These are phyloP conservation scores for Monosporascus sp. DNA, from an alignment of 2,329 filamentous ascomycete genomes.

Conservation along the genomic window DNA sequence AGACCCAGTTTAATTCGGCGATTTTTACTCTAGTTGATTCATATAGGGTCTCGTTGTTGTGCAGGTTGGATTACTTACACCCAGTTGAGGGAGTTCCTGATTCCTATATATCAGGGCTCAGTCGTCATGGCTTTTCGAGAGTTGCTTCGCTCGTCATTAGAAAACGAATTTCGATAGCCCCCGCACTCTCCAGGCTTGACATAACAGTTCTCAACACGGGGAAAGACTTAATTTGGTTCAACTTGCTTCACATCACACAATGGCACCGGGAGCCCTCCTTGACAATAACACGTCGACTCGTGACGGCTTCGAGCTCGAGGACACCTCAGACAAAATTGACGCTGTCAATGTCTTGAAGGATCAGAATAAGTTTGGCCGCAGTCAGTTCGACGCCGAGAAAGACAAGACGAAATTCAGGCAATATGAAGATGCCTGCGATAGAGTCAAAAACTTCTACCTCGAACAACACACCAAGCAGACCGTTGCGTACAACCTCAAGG, in stretches of 20 bases:
- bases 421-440: constrained; percentile 76
- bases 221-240: not conserved
- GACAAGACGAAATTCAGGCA: constrained; percentile 78
- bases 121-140: too few relatives aligned
- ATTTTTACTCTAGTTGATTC: not conserved
- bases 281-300: constrained; percentile 22
- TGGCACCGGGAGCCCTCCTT: constrained; percentile 27
- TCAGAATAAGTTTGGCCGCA: constrained; percentile 34
- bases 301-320: constrained; percentile 35
- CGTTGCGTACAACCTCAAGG: constrained; percentile 77
- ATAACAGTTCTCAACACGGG: not conserved
- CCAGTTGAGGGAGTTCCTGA: not conserved
- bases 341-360: constrained; percentile 49
- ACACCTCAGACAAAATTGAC: constrained; percentile 43
- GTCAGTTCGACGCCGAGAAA: constrained; percentile 69
- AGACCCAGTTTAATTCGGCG: constrained; percentile 1
- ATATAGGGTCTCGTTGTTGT: not conserved
- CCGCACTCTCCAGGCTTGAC: not conserved
- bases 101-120: not conserved
- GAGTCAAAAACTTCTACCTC: constrained; percentile 81
- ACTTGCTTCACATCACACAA: constrained; percentile 7
- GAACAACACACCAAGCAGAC: constrained; percentile 69
- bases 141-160: too few relatives aligned
- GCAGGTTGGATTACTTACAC: not conserved
- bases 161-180: not conserved